A percentile compares a stretch with the other conserved stretches of the same genome.
Conservation (phyloP, 2,329 filamentous ascomycete species). For the Mycosphaerelloides madeirae region DNA sequence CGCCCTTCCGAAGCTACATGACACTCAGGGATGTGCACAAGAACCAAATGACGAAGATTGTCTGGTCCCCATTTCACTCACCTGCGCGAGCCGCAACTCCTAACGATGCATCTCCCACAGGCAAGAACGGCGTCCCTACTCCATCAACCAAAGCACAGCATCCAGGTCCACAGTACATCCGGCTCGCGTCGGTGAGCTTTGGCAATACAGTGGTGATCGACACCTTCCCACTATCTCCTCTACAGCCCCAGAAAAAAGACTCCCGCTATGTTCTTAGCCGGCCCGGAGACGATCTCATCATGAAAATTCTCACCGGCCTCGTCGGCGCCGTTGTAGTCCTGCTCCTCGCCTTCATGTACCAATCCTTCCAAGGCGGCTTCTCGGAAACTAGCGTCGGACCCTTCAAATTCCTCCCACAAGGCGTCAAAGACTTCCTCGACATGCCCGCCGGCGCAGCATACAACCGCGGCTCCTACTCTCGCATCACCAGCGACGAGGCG, state of each 20-base stretch:
- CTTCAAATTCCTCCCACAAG: slow-evolving; percentile 51
- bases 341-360: slow-evolving; percentile 59
- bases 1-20: slow-evolving; percentile 47
- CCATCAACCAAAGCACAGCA: slow-evolving; percentile 17
- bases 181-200: slow-evolving; percentile 76
- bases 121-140: slow-evolving; percentile 17
- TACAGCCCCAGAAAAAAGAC: slow-evolving; percentile 43
- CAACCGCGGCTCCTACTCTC: slow-evolving; percentile 10
- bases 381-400: slow-evolving; percentile 37
- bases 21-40: slow-evolving; percentile 53
- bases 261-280: slow-evolving; percentile 66
- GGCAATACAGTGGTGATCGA: slow-evolving; percentile 76
- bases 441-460: slow-evolving; percentile 16
- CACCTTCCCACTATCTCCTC: slow-evolving; percentile 62
- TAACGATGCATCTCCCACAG: slow-evolving; percentile 21
- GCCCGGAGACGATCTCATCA: slow-evolving; percentile 47
- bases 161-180: slow-evolving; percentile 56
- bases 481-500: slow-evolving; percentile 5
- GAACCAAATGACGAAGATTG: slow-evolving; percentile 54
- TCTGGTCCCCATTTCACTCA: slow-evolving; percentile 44
- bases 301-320: slow-evolving; percentile 53
- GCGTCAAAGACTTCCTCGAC: slow-evolving; percentile 36
- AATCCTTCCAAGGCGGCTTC: slow-evolving; percentile 48
- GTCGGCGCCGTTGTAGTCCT: slow-evolving; percentile 58
- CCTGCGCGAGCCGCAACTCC: slow-evolving; percentile 28